phyloP scores from a whole-genome alignment of 495 filamentous ascomycete genomes.

The Margaritispora aquatica region DNA sequence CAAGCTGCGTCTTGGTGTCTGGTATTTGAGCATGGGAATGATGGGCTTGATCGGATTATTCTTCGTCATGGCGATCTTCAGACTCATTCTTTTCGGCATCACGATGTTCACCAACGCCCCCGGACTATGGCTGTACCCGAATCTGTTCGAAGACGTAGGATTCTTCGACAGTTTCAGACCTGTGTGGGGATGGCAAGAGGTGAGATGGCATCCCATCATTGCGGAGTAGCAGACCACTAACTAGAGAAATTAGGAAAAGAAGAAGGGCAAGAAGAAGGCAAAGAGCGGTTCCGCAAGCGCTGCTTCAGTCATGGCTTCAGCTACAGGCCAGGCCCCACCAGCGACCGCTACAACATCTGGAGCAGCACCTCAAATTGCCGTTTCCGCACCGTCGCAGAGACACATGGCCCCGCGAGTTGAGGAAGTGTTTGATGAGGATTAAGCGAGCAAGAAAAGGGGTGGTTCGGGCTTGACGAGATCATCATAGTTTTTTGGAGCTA shows the following conservation, averaged over 20 bases:
- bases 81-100: slow-evolving; percentile 88
- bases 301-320: slow-evolving; percentile 35
- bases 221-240: slow-evolving; percentile 13
- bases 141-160: slow-evolving; percentile 96
- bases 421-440: slow-evolving; percentile 58
- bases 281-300: slow-evolving; percentile 33
- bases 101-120: slow-evolving; percentile 82
- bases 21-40: slow-evolving; percentile 96
- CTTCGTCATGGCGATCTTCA: slow-evolving; percentile 96
- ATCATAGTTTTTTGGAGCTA: neutral
- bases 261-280: slow-evolving; percentile 58
- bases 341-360: slow-evolving; percentile 55
- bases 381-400: slow-evolving; percentile 39
- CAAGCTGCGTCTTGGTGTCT: slow-evolving; percentile 84
- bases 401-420: slow-evolving; percentile 58
- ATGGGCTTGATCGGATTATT: slow-evolving; percentile 87
- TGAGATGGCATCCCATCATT: slow-evolving; percentile 37
- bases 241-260: slow-evolving; percentile 39
- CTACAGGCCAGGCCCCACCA: slow-evolving; percentile 46
- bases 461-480: neutral
- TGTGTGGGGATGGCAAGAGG: slow-evolving; percentile 98
- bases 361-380: slow-evolving; percentile 41
- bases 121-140: slow-evolving; percentile 96
- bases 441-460: neutral
- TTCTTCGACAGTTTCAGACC: slow-evolving; percentile 98